Evolutionary conservation across 768 basidiomycete genomes (phyloP).

Genomic region (Auriscalpium microsporum): DNA sequence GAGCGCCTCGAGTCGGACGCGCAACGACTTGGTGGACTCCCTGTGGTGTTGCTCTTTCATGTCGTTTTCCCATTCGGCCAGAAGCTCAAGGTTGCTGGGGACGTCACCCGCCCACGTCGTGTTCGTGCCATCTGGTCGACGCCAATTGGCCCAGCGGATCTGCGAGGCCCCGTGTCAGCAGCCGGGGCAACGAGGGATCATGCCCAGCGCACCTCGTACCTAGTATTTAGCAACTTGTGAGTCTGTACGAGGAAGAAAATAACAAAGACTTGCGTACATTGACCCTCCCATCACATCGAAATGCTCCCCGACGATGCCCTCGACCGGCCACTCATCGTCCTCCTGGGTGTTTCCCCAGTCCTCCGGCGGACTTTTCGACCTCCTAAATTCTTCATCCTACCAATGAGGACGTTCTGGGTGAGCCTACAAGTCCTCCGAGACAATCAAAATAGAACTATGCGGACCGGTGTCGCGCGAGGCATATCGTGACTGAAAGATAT

Average conservation of each 20-base stretch:
- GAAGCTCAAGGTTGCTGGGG: background rate
- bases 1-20: constrained; percentile 1
- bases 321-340: constrained; percentile 14
- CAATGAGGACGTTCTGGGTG: no score
- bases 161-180: background rate
- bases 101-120: constrained; percentile 13
- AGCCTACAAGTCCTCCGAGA: no score
- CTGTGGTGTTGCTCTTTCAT: background rate
- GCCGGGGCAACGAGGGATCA: background rate
- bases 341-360: background rate
- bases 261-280: background rate
- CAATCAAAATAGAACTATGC: no score
- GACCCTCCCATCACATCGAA: constrained; percentile 11
- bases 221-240: background rate
- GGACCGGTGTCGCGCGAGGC: no score
- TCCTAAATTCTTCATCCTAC: no score
- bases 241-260: background rate
- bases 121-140: constrained; percentile 11
- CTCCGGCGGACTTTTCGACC: background rate
- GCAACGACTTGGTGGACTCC: constrained; percentile 3
- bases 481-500: no score
- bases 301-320: constrained; percentile 14
- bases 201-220: constrained; percentile 9
- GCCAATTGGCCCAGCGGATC: constrained; percentile 14
- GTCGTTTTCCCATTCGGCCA: constrained; percentile 3